Conservation (phyloP, 805 yeast genomes). For the Clavispora phyllophila region DNA sequence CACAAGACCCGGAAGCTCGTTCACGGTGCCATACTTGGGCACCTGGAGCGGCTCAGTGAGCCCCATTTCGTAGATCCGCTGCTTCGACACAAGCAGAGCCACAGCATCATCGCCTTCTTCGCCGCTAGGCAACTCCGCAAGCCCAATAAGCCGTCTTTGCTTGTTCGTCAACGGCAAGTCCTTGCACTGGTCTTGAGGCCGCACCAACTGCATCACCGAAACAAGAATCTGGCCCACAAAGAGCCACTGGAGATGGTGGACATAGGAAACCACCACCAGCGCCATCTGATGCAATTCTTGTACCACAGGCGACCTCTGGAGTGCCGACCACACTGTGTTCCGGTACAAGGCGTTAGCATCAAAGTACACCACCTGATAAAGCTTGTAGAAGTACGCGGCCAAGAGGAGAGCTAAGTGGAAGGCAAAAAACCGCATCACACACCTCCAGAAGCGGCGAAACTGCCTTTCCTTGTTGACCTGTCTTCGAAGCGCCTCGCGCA, state of each 20-base stretch:
- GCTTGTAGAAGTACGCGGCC: slow-evolving; percentile 4
- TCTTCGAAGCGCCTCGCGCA: slow-evolving; percentile 40
- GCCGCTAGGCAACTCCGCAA: slow-evolving; percentile 13
- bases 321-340: slow-evolving; percentile 3
- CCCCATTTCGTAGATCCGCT: slow-evolving; percentile 17
- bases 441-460: slow-evolving; percentile 25
- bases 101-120: slow-evolving; percentile 10
- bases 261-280: neutral
- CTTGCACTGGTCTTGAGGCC: slow-evolving; percentile 45
- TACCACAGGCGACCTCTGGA: neutral
- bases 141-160: slow-evolving; percentile 45
- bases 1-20: slow-evolving; percentile 6
- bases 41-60: slow-evolving; percentile 9
- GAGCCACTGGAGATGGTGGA: slow-evolving; percentile 10
- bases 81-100: slow-evolving; percentile 18
- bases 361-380: slow-evolving; percentile 6
- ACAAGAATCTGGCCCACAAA: slow-evolving; percentile 23
- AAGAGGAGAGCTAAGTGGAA: slow-evolving; percentile 21
- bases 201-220: slow-evolving; percentile 25
- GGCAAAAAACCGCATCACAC: slow-evolving; percentile 22
- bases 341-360: slow-evolving; percentile 8
- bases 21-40: slow-evolving; percentile 18
- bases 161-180: slow-evolving; percentile 45
- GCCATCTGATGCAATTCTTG: neutral
- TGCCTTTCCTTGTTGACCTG: slow-evolving; percentile 40